phyloP scores from a whole-genome alignment of 371 early-diverging fungal species.

The Mortierella sp. region DNA sequence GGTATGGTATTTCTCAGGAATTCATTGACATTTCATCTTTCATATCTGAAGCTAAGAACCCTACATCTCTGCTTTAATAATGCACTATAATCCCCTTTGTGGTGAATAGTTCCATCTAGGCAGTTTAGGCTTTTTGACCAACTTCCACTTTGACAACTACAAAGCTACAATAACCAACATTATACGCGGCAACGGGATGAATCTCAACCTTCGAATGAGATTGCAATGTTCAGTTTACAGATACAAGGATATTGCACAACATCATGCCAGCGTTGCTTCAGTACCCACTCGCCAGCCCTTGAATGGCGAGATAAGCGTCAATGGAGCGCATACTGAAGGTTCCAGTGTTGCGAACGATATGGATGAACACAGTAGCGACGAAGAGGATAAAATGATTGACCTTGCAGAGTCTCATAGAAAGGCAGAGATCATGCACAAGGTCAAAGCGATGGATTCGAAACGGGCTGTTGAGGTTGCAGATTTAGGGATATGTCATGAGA shows the following conservation, averaged over 20 bases:
- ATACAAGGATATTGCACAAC: constrained; percentile 15
- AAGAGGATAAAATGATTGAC: constrained; percentile 5
- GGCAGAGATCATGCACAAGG: constrained; percentile 33
- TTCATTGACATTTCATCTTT: not conserved
- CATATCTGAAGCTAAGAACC: not conserved
- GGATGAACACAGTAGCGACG: constrained; percentile 2
- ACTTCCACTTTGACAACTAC: constrained; percentile 81
- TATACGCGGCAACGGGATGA: constrained; percentile 78
- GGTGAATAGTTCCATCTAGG: constrained; percentile 84
- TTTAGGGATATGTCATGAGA: constrained; percentile 35
- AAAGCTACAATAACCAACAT: constrained; percentile 70
- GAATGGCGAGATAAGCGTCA: not conserved
- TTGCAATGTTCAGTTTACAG: constrained; percentile 85
- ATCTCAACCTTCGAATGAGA: constrained; percentile 90
- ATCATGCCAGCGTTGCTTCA: too few species aligned
- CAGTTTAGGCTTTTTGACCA: constrained; percentile 92
- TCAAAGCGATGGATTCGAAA: constrained; percentile 53
- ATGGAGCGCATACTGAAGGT: not conserved
- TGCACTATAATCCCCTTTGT: not conserved
- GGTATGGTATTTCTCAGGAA: constrained; percentile 8
- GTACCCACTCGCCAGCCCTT: too few species aligned
- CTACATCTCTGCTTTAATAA: not conserved
- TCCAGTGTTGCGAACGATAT: constrained; percentile 1
- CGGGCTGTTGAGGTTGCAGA: constrained; percentile 37
- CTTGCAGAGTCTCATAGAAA: constrained; percentile 9